Conservation (phyloP, 106 monocot genomes). For the Dioscorea zingiberensis region DNA sequence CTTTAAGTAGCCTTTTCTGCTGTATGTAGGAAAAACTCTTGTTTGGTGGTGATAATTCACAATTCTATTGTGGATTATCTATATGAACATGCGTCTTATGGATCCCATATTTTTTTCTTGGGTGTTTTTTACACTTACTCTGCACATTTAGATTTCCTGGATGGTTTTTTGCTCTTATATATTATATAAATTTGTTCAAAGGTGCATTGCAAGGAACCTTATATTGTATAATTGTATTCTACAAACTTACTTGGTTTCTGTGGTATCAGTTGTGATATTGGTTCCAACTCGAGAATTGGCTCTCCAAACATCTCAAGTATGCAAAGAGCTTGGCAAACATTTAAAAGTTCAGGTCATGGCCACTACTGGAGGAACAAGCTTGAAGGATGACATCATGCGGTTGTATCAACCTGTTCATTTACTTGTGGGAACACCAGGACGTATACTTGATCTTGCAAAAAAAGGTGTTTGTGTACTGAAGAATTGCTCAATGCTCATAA, state of each 20-base stretch:
- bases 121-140: background rate
- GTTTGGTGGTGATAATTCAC: no score
- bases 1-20: background rate
- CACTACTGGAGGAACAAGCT: slow-evolving; percentile 90
- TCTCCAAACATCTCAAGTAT: slow-evolving; percentile 92
- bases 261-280: slow-evolving; percentile 65
- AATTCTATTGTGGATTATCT: no score
- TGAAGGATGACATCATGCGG: slow-evolving; percentile 91
- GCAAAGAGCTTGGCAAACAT: slow-evolving; percentile 90
- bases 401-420: slow-evolving; percentile 89
- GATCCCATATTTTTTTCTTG: no score
- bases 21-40: background rate
- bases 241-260: background rate
- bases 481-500: slow-evolving; percentile 75
- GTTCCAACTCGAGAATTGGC: slow-evolving; percentile 91
- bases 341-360: slow-evolving; percentile 91
- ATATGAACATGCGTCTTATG: no score
- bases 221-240: background rate
- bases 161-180: no score
- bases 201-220: no score
- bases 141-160: background rate
- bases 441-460: slow-evolving; percentile 82
- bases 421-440: slow-evolving; percentile 86
- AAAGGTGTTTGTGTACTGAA: slow-evolving; percentile 79
- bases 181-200: no score